Conservation (phyloP, 2,329 filamentous ascomycete species). For the Microsporum audouinii region DNA sequence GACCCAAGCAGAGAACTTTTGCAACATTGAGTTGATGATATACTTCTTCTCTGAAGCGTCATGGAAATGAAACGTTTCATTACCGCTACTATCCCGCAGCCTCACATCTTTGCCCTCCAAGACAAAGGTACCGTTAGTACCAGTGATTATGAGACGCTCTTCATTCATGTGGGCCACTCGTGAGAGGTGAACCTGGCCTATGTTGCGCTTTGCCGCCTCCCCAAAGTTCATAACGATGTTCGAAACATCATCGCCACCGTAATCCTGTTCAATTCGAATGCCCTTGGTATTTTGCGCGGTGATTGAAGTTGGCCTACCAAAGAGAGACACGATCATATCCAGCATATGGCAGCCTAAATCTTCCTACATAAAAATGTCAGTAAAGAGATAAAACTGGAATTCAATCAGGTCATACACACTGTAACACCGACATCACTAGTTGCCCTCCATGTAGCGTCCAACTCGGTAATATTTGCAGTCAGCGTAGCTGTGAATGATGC, state of each 20-base stretch:
- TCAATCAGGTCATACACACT: neutral
- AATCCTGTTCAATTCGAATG: neutral
- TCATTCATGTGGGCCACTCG: neutral
- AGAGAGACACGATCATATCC: neutral
- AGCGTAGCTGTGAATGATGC: neutral
- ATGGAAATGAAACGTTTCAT: neutral
- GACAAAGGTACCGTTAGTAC: neutral
- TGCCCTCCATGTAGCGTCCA: neutral
- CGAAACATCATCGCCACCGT: neutral
- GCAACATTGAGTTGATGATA: neutral
- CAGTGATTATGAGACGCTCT: neutral
- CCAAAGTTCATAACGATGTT: neutral
- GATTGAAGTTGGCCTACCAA: neutral
- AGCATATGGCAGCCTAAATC: neutral
- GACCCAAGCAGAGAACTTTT: neutral
- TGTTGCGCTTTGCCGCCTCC: neutral
- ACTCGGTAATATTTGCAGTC: neutral
- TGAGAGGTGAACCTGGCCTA: neutral
- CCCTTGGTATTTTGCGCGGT: neutral
- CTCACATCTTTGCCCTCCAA: neutral
- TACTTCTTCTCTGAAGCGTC: neutral
- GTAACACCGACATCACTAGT: neutral
- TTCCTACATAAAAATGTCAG: neutral
- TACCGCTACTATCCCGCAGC: neutral
- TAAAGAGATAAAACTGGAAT: neutral